Base-by-base conservation (phyloP, 257 asterid species). In the Nicotiana otophora region DNA sequence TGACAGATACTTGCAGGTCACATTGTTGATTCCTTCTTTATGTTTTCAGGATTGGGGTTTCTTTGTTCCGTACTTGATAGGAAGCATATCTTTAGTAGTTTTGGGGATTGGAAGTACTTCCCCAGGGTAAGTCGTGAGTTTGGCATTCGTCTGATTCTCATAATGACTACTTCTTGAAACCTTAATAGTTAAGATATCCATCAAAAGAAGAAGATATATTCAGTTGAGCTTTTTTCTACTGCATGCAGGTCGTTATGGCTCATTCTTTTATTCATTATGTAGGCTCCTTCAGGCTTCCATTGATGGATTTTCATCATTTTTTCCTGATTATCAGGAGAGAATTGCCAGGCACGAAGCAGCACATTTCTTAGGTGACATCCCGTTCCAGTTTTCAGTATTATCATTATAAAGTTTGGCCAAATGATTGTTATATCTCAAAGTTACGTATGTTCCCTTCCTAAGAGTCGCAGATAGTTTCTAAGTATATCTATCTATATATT, bases 281-380 rank as follows among this genome's bases (percentile, higher is more conserved):
- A 94, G 99, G 90, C 93, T 94, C 85, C 98, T 95, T 86, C 99
- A 95, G 91, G 99, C 99, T 55, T 93, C 96, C 83, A 94, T 94
- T 65, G 97, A 92, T 78, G 94, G 95, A 75, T 95, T 94, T 86
- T 92, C 99, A 84, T 83, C 94, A 4, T 88, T 95, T 82, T 94
- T 92, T 83, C 97, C 97, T 72, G 98, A 95, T 86, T 92, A 92
- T 84, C 90, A 91, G 86, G 99, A 95, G 78, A 91, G 98, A 86
- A 93, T 95, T 79, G 89, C 98, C 81, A 88, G 97, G 70, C 99
- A 95, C 67, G 99, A 95, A 88, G 98, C 99, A 77, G 99, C 98
- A 82, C 99, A 95, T 82, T 95, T 95, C 87, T 86, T 95, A 89
- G 98, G 99, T 95, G 87, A 82, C 83, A 60, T 70, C 67, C 39